Evolutionary conservation across 2,329 filamentous ascomycete genomes (phyloP), one percentile per base, ranked within the genome.

Genomic region (Penicillium decumbens): DNA sequence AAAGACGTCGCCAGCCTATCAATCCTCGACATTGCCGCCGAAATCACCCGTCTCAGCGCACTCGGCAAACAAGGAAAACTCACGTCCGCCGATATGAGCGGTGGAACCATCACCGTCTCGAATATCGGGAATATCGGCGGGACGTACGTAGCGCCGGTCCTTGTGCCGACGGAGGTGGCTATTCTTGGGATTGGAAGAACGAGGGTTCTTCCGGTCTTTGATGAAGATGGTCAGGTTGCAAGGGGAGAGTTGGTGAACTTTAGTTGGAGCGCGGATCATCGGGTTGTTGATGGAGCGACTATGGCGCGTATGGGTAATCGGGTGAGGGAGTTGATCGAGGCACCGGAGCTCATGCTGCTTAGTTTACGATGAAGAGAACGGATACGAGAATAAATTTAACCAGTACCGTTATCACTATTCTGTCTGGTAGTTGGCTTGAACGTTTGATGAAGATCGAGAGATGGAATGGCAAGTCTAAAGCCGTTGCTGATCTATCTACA

Each of bases 41-140:
- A 95, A 68, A 80, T 97, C 44, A 70, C 73, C 7, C 81, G 88
- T 4, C 81, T 97, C 18, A 87, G 91, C 65, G 70, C 73, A 2
- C 82, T 89, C 8, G 92, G 89, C 1, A 75, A 79, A 12, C 77
- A 80, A n/a, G 89, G 89, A 28, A 89, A 87, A 68, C 79, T 98
- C 4, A 77, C 82, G 1, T 80, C 84, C 2, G 77, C 80, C 15
- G 91, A 98, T 69, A 78, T 98, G 55, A 80, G 78, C 30, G 90
- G 90, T 45, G 90, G 90, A 13, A 97, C 93, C 1, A 92, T 98
- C 63, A 96, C 93, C 0, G 83, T 98, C 43, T 95, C 90, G 61
- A 98, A 98, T 68, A 95, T 98, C 60, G 93, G 93, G 40, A 95
- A 84, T 61, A 89, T 98, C 40, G 93, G 93, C 47, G 93, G 93